A percentile compares a stretch with the other conserved stretches of the same genome.
These are phyloP conservation scores for Pleurotus salmoneostramineus DNA, from an alignment of 768 basidiomycete species.

Conservation along the genomic window DNA sequence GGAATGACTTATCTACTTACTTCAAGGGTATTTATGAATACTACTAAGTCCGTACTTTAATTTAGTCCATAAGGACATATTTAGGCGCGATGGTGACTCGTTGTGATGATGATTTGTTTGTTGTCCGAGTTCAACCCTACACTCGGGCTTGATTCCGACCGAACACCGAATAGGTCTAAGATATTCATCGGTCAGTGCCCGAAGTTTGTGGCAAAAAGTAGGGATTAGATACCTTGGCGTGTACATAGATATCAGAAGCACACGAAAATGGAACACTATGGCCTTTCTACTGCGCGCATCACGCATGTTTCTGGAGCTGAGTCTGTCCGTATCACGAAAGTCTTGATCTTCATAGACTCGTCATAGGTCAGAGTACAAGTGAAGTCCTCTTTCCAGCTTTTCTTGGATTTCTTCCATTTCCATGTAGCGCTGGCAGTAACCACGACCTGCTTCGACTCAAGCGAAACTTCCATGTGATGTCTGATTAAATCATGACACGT, in stretches of 20 bases:
- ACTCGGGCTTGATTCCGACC: neutral
- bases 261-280: neutral
- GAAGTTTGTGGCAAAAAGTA: neutral
- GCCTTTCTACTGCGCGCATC: conserved; percentile 38
- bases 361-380: conserved; percentile 41
- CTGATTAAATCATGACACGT: conserved; percentile 25
- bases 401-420: conserved; percentile 42
- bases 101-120: neutral
- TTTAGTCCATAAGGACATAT: neutral
- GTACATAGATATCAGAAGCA: neutral
- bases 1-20: no score
- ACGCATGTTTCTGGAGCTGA: conserved; percentile 38
- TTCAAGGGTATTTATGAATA: no score
- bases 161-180: neutral
- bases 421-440: conserved; percentile 36
- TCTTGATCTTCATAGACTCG: conserved; percentile 36
- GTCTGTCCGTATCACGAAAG: conserved; percentile 35
- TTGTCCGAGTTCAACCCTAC: neutral
- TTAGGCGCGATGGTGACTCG: neutral
- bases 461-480: conserved; percentile 20
- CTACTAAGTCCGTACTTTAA: no score
- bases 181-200: neutral
- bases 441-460: conserved; percentile 22
- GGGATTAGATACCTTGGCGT: neutral
- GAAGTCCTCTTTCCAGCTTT: conserved; percentile 42